Evolutionary conservation across 1,284 basidiomycete genomes (phyloP).

Genomic region (Naganishia albida): DNA sequence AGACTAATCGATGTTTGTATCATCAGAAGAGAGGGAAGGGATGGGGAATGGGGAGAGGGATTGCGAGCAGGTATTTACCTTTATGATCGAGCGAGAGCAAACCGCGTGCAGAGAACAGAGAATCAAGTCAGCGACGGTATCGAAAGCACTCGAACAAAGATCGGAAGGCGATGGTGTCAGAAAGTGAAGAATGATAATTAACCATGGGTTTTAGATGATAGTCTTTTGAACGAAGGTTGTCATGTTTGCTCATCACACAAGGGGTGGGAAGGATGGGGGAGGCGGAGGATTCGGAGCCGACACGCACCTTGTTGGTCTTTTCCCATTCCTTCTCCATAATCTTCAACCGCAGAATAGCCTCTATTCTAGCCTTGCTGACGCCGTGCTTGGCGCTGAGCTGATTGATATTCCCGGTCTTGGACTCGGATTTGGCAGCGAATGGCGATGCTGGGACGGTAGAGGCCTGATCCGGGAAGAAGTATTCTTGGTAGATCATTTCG

Average conservation of each 20-base stretch:
- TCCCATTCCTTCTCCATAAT: conserved; percentile 47
- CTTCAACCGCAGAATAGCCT: conserved; percentile 51
- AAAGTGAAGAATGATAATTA: conserved; percentile 54
- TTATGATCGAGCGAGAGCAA: conserved; percentile 27
- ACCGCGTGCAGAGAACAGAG: conserved; percentile 15
- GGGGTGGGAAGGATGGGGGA: not conserved
- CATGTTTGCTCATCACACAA: conserved; percentile 51
- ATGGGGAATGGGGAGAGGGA: conserved; percentile 28
- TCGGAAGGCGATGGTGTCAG: conserved; percentile 41
- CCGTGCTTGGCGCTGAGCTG: conserved; percentile 46
- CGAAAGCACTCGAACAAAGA: not conserved
- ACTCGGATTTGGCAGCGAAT: conserved; percentile 26
- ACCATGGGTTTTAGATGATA: conserved; percentile 45
- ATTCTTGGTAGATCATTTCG: conserved; percentile 40
- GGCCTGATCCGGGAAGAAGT: conserved; percentile 24
- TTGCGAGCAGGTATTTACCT: conserved; percentile 45
- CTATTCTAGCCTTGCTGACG: conserved; percentile 49
- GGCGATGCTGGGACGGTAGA: conserved; percentile 12
- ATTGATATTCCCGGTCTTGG: conserved; percentile 35
- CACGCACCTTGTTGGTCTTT: conserved; percentile 47
- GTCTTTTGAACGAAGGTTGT: conserved; percentile 55
- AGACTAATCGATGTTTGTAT: conserved; percentile 54
- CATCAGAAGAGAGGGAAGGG: conserved; percentile 43
- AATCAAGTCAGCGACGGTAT: conserved; percentile 33
- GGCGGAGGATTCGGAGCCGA: not conserved